Base-by-base conservation (phyloP, 495 filamentous ascomycete genomes). In the Penicillium canescens region DNA sequence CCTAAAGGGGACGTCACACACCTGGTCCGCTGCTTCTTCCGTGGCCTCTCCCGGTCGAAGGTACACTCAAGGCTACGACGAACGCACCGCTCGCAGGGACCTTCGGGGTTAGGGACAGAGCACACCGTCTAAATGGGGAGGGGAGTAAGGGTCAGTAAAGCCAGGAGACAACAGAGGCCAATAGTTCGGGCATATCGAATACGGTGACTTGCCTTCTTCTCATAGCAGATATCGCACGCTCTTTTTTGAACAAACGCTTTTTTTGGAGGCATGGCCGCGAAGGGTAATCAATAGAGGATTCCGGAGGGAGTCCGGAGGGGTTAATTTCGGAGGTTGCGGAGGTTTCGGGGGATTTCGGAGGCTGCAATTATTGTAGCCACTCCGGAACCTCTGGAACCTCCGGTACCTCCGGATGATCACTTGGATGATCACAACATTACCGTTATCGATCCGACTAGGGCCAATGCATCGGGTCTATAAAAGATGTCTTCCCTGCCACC, bases 1-100 rank as follows among this genome's bases (percentile, higher is more conserved):
- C 4, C 3, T 2, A 24, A 24, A 24, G 23, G 6, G 12, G 14
- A 28, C 3, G 21, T 12, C 13, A 26, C 52, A 36, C 11, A 60
- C 57, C 53, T 46, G 8, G 16, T 50, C 11, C 46, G 42, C 26
- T 21, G 42, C 37, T 55, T 61, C 39, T 55, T 61, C n/a, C 14
- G 43, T 10, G 59, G 59, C 20, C 28, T 52, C n/a, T 58, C 55
- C 16, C 59, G 35, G 0, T 58, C 16, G 12, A 61, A 61, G 6
- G 59, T 61, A 21, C 59, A 61, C 28, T 61, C 55, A 11, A 61
- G 35, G 6, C 31, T 43, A 12, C 51, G 59, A 43, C 52, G 18
- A 14, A 4, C 16, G 28, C 59, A 61, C 42, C 59, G 44, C 37
- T 61, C 55, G 47, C 59, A 61, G 6, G 59, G 55, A 11, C 39